Evolutionary conservation across 306 rosid genomes (phyloP).

Genomic region (Abrus precatorius): DNA sequence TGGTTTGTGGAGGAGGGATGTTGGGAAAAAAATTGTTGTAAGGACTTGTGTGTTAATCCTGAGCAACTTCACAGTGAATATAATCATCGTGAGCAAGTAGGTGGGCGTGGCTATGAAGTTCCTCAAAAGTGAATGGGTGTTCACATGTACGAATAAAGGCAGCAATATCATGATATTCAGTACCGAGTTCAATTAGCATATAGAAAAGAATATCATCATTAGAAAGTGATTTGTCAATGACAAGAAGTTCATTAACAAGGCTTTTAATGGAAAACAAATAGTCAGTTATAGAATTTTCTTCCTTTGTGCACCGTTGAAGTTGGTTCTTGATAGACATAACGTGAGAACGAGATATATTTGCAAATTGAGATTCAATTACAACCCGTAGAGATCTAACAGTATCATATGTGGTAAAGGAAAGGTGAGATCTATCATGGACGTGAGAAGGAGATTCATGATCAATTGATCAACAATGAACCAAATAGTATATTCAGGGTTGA

Average conservation of each 20-base stretch:
- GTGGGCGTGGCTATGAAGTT: not conserved
- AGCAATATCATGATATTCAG: not conserved
- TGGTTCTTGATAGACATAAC: not conserved
- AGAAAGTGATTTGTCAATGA: not conserved
- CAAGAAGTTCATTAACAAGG: not conserved
- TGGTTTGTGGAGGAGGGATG: too few species aligned
- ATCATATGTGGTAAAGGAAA: not conserved
- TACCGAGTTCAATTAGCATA: not conserved
- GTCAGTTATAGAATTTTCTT: not conserved
- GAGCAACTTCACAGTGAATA: not conserved
- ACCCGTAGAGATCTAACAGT: not conserved
- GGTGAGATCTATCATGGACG: not conserved
- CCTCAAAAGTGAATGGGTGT: not conserved
- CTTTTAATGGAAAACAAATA: not conserved
- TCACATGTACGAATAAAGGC: not conserved
- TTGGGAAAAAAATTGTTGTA: not conserved
- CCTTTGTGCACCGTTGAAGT: not conserved
- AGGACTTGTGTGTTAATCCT: not conserved
- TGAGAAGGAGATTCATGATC: not conserved
- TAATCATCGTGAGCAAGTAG: not conserved
- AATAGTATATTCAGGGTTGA: not conserved
- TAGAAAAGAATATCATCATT: not conserved
- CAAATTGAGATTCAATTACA: not conserved
- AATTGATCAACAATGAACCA: not conserved
- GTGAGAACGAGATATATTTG: not conserved